Conservation (phyloP, 1,284 basidiomycete species). For the Sanghuangporus baumii region DNA sequence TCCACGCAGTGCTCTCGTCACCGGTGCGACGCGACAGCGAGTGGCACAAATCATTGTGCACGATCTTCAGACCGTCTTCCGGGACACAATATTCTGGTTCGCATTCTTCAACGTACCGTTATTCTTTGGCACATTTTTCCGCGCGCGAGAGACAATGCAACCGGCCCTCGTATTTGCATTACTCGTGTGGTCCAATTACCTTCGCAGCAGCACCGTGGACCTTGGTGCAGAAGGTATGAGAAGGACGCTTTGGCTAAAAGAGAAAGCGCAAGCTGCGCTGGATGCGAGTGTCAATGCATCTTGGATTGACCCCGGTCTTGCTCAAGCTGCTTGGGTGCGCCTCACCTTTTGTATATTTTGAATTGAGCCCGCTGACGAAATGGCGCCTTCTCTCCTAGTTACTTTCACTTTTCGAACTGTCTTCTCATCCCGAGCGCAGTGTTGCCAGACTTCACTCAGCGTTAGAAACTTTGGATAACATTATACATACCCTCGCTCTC, state of each 20-base stretch:
- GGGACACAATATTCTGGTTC: constrained; percentile 62
- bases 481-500: constrained; percentile 56
- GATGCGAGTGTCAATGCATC: constrained; percentile 64
- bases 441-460: constrained; percentile 49
- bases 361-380: not conserved
- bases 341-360: constrained; percentile 3
- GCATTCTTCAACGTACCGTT: constrained; percentile 65
- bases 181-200: constrained; percentile 62
- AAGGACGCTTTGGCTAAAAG: constrained; percentile 51
- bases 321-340: constrained; percentile 69
- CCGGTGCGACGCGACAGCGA: constrained; percentile 35
- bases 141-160: constrained; percentile 56
- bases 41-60: constrained; percentile 41
- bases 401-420: constrained; percentile 65
- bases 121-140: constrained; percentile 55
- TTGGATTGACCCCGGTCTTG: constrained; percentile 66
- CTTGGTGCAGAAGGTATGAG: constrained; percentile 42
- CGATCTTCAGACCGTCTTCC: constrained; percentile 63
- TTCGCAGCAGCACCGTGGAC: constrained; percentile 61
- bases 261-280: constrained; percentile 63
- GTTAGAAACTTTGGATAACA: constrained; percentile 55
- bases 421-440: constrained; percentile 57
- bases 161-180: constrained; percentile 60
- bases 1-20: constrained; percentile 26
- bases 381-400: constrained; percentile 37